Conservation (phyloP, 768 basidiomycete species). For the Baorangia bicolor region DNA sequence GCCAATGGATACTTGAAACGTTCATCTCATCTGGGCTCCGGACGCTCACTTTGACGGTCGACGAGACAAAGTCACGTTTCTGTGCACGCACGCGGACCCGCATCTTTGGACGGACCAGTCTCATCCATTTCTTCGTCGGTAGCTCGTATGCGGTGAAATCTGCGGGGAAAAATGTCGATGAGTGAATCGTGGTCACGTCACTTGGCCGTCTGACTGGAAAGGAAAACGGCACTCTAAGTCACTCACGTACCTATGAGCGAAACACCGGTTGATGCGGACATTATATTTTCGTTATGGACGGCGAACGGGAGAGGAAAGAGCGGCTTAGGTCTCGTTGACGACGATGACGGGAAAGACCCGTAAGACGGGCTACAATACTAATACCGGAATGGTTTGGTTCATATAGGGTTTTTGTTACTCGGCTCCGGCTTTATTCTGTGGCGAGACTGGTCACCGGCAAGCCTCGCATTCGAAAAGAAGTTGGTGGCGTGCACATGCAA, state of each 20-base stretch:
- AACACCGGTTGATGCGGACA: constrained; percentile 11
- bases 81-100: constrained; percentile 19
- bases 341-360: not conserved
- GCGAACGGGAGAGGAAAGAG: not conserved
- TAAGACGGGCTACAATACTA: not conserved
- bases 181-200: not conserved
- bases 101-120: constrained; percentile 20
- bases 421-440: constrained; percentile 13
- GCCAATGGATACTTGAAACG: constrained; percentile 8
- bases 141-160: constrained; percentile 27
- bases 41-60: constrained; percentile 8
- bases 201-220: not conserved
- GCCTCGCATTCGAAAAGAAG: not conserved
- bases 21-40: not conserved
- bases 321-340: not conserved
- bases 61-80: constrained; percentile 16
- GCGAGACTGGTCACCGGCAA: not conserved
- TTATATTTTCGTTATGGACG: not conserved
- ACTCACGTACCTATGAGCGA: constrained; percentile 20
- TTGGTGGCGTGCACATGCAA: not conserved
- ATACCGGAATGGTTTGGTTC: not conserved
- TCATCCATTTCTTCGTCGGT: constrained; percentile 20
- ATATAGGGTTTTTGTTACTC: constrained; percentile 7
- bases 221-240: not conserved
- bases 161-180: not conserved